Evolutionary conservation across 2,329 filamentous ascomycete species (phyloP).

Genomic region (Zelopaecilomyces penicillatus): DNA sequence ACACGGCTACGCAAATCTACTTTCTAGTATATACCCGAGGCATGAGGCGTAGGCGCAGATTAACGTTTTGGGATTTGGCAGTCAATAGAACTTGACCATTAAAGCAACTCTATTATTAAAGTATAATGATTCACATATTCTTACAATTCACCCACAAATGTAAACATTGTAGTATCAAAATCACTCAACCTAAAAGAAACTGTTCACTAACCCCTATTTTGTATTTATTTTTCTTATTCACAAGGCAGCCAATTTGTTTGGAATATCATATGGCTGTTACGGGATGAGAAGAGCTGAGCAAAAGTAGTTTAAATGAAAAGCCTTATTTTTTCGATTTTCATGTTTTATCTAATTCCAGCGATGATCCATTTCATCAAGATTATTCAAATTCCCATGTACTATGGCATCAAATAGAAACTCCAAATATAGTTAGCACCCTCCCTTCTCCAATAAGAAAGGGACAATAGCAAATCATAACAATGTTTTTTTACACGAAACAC

Average conservation of each 20-base stretch:
- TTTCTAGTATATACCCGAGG: constrained; percentile 29
- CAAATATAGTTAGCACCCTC: no score
- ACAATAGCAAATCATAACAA: no score
- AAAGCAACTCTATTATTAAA: neutral
- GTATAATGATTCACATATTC: no score
- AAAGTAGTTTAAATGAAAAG: neutral
- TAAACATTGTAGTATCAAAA: no score
- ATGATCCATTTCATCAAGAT: no score
- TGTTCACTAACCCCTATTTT: no score
- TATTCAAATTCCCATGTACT: neutral
- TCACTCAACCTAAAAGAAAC: no score
- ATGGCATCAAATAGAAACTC: neutral
- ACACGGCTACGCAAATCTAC: constrained; percentile 15
- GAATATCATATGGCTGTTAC: no score
- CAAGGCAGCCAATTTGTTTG: neutral
- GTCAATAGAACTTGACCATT: constrained; percentile 8
- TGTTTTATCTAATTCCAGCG: no score
- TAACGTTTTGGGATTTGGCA: constrained; percentile 12
- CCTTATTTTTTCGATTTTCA: constrained; percentile 2
- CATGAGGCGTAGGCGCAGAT: constrained; percentile 23
- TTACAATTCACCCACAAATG: no score
- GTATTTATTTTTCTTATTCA: neutral
- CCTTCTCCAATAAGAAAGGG: no score
- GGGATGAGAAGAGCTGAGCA: neutral
- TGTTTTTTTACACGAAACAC: no score